Evolutionary conservation across 1,139 yeast species (phyloP), one percentile per base, ranked within the genome.

Genomic region (Blastobotrys petasosporus): DNA sequence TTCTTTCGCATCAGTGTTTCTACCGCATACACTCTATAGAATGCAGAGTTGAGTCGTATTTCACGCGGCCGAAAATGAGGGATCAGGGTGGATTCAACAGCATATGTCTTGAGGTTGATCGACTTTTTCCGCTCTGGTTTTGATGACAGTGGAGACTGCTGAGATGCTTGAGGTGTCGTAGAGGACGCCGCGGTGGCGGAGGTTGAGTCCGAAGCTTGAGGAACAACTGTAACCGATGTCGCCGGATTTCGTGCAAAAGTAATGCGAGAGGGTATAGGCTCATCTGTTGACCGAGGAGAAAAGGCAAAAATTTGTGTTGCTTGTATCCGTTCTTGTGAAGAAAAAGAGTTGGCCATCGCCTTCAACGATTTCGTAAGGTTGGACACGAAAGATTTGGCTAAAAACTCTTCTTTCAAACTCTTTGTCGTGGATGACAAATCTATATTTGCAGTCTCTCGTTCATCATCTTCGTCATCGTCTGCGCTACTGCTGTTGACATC

Each of bases 1-100:
- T 57, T 52, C 37, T 48, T 50, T 34, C 66, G 54, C 70, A 66
- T 66, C 34, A 58, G 49, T 32, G 59, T 52, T 47, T 66, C 70
- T 40, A 66, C 54, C 3, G 70, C 69, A 37, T 63, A 59, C 12
- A 66, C 53, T 7, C 69, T 60, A 40, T 65, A 56, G 52, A 66
- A 66, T 36, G 63, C 63, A 12, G 68, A 59, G 51, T 66, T 66
- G 57, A 63, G 53, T 12, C 69, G 60, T 13, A 59, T 59, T 43
- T 64, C 66, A 7, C 67, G 60, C 1, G 65, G 64, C 15, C 65
- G 55, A 10, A 52, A 42, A 20, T 59, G 54, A 2, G 63, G 63
- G 29, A 60, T 51, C 33, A 61, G 54, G 28, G 64, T 63, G 6
- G 64, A 54, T 32, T 56, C 60, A 11, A 63, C 54, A 30, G 56